Evolutionary conservation across 2,329 filamentous ascomycete species (phyloP), one percentile per base, ranked within the genome.

Genomic region (Hymenoscyphus fructigenus): DNA sequence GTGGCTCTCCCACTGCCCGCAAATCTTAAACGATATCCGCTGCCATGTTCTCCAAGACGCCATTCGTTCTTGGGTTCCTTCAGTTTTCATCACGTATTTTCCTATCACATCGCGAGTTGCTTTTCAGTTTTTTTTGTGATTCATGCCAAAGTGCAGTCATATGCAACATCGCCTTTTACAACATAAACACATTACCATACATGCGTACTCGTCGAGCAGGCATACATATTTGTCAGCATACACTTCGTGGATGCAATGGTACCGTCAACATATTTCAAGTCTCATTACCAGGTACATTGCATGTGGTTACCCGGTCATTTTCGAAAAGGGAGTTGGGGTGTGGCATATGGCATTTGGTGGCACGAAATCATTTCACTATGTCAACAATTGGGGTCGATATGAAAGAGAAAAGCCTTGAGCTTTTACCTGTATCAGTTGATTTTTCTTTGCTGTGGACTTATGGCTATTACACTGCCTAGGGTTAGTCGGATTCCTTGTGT

Each of bases 201-300:
- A 70, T 71, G 72, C 66, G 65, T 72, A 70, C 44, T 66, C 65
- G 67, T 59, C 62, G 57, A 65, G 59, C 29, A 69, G 69, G 68
- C 68, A 72, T 71, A 71, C 66, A 67, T 74, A 72, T 67, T 66
- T 67, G 66, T 67, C 69, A 74, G 61, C 68, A 74, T 74, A 63
- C 66, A 60, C 66, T 68, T 69, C 66, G 69, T 69, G 66, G 67
- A 61, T 66, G 63, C 64, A 71, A 64, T 70, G 62, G 67, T 67
- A 71, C 58, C 66, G 67, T 62, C 65, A 73, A 71, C 67, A 74
- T 75, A 55, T 71, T 74, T 73, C 68, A 67, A 68, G 66, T 69
- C 64, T 70, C 69, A 65, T 68, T 68, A 71, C 67, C 50, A 70
- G 66, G 69, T 72, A 69, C 67, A 71, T 71, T 65, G 61, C 60